Evolutionary conservation across 331 rosid species (phyloP), one percentile per base, ranked within the genome.

Genomic region (Quercus tomentella): DNA sequence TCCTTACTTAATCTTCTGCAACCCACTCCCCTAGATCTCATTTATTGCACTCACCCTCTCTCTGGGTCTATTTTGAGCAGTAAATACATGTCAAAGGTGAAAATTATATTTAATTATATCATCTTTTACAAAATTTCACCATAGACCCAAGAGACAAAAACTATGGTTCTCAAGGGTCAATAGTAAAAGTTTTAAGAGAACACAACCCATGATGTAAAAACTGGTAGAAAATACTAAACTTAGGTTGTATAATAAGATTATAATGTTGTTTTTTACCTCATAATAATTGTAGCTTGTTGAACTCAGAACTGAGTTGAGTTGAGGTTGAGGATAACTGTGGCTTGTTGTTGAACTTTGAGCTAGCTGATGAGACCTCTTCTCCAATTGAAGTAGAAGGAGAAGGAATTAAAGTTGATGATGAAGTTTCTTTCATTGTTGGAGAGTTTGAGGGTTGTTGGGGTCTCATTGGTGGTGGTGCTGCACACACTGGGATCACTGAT

Each of bases 401-500:
- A 63, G 12, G 35, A 20, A 10, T 66, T 66, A 31, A 20, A 31
- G 26, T 7, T 67, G 51, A n/a, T 18, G 75, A 21, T 52, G 78
- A 37, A 73, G 67, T 75, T 69, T 74, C 83, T 58, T 79, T 78
- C 60, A 51, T 7, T 60, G 61, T 57, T 43, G 83, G 22, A n/a
- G 80, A 22, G 2, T 52, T n/a, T 28, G 75, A 63, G 41, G 70
- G 35, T 30, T 35, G 70, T 41, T 49, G 55, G 18, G 18, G 55
- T 49, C 31, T 60, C 28, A 60, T 1, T 63, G 70, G 41, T 30
- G 84, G 84, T 74, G 85, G 83, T 61, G 89, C 79, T 56, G 89
- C 85, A 75, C 82, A 86, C 7, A 86, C 89, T 77, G 89, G 89
- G 66, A 86, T 83, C 73, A 83, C 87, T 37, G 86, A 81, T 57